These are phyloP conservation scores for Aspergillaceae sp. DNA, from an alignment of 2,329 filamentous ascomycete species.

Conservation along the genomic window DNA sequence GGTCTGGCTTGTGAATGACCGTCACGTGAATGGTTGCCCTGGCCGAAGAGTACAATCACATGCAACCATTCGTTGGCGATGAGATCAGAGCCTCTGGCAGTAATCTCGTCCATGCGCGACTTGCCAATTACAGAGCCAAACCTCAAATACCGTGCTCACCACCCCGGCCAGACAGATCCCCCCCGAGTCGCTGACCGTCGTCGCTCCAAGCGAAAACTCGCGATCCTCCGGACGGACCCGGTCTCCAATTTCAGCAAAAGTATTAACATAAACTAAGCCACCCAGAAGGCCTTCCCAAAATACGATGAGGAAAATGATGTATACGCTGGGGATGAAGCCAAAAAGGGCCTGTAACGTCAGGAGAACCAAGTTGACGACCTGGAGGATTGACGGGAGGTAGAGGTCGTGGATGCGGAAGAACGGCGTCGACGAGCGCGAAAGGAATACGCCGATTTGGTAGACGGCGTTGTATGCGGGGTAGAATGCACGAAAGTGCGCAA, in stretches of 20 bases:
- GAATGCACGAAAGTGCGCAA: conserved; percentile 72
- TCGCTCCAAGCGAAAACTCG: conserved; percentile 85
- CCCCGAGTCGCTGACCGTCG: conserved; percentile 82
- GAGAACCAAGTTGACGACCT: conserved; percentile 66
- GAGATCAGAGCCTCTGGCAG: conserved; percentile 44
- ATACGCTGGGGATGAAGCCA: conserved; percentile 76
- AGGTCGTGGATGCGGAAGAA: conserved; percentile 74
- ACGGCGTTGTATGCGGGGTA: conserved; percentile 93
- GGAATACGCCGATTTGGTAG: conserved; percentile 90
- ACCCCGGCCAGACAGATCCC: conserved; percentile 87
- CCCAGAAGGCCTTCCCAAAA: conserved; percentile 94
- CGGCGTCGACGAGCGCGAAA: conserved; percentile 83
- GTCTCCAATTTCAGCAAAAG: conserved; percentile 89
- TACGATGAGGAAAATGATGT: conserved; percentile 71
- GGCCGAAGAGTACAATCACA: too few species aligned
- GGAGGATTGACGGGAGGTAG: conserved; percentile 74
- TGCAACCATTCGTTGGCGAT: too few species aligned
- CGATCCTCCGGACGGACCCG: conserved; percentile 66
- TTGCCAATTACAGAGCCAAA: conserved; percentile 74
- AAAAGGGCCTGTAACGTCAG: conserved; percentile 69
- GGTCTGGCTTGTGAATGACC: too few species aligned
- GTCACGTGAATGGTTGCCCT: too few species aligned
- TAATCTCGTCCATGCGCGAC: conserved; percentile 69
- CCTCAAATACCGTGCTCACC: conserved; percentile 73
- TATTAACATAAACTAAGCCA: conserved; percentile 89